Conservation (phyloP, 495 filamentous ascomycete species). For the Pyrenula massariospora region DNA sequence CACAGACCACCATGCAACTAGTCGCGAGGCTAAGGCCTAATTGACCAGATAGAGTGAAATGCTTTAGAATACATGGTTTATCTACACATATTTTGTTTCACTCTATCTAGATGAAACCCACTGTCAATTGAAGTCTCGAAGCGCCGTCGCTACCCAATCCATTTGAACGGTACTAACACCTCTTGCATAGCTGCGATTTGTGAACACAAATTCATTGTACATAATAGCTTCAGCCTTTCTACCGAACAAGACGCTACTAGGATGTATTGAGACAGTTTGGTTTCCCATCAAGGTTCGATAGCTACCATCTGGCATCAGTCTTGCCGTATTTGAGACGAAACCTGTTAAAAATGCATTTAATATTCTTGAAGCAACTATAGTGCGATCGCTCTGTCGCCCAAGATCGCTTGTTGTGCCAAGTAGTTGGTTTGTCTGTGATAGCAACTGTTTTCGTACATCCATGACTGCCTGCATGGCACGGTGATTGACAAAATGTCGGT, state of each 20-base stretch:
- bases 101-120: too few relatives aligned
- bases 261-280: conserved; percentile 81
- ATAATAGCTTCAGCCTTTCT: conserved; percentile 87
- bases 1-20: too few relatives aligned
- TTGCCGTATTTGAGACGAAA: conserved; percentile 72
- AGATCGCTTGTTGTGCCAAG: conserved; percentile 9
- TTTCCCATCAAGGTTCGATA: conserved; percentile 78
- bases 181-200: conserved; percentile 80
- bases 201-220: conserved; percentile 94
- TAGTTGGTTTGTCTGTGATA: conserved; percentile 42
- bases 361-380: conserved; percentile 43
- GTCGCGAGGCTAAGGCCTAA: too few relatives aligned
- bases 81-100: too few relatives aligned
- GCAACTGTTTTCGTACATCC: conserved; percentile 84
- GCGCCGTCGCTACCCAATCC: conserved; percentile 78
- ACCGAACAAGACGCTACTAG: conserved; percentile 73
- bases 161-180: conserved; percentile 80
- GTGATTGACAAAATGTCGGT: conserved; percentile 62
- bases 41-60: too few relatives aligned
- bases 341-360: conserved; percentile 74
- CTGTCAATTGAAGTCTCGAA: too few relatives aligned
- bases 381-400: background rate
- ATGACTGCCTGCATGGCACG: conserved; percentile 73
- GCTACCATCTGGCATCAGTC: conserved; percentile 69
- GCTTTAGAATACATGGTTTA: too few relatives aligned